Base-by-base conservation (phyloP, 1,139 yeast genomes). In the Yamadazyma triangularis region DNA sequence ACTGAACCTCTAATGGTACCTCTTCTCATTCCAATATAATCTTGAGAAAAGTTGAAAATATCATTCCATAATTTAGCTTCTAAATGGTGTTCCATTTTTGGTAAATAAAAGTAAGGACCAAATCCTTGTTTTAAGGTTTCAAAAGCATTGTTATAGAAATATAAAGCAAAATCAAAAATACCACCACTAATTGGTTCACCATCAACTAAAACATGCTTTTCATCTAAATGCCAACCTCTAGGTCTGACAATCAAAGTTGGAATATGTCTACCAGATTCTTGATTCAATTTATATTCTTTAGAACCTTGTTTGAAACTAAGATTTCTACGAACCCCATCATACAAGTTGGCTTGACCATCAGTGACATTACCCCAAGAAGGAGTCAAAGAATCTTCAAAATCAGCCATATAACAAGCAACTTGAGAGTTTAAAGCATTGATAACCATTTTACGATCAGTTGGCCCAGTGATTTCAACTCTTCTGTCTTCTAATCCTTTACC, bases 301-400 rank as follows among this genome's bases (percentile, higher is more conserved):
- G 77, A 75, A 39, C 77, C 74, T 28, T 79, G 64, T 26, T 58
- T 55, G 49, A 71, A 80, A 40, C 69, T 62, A 50, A 82, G 69
- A 51, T 79, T 72, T 49, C 79, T 73, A 60, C 91, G 73, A 32
- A 81, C 73, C 24, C 88, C 96, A 55, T 91, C 97, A 62, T 78
- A 88, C 51, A 91, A 69, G 61, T 91, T 89, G 44, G 84, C 87
- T 65, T 91, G 98, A 36, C 97, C 98, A 34, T 70, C 75, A 39
- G 85, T 77, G 70, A 86, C 73, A 61, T 87, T 88, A 46, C 64
- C 64, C 97, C 97, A 91, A 22, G 97, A 89, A 46, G 98, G 98
- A 21, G 96, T 81, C 48, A 88, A 79, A 20, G 95, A 86, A 64
- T 88, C 96, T 61, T 88, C 96, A 48, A 88, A 85, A 64, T 88